Evolutionary conservation across 2,329 filamentous ascomycete species (phyloP).

Genomic region (Colletotrichum agaves): DNA sequence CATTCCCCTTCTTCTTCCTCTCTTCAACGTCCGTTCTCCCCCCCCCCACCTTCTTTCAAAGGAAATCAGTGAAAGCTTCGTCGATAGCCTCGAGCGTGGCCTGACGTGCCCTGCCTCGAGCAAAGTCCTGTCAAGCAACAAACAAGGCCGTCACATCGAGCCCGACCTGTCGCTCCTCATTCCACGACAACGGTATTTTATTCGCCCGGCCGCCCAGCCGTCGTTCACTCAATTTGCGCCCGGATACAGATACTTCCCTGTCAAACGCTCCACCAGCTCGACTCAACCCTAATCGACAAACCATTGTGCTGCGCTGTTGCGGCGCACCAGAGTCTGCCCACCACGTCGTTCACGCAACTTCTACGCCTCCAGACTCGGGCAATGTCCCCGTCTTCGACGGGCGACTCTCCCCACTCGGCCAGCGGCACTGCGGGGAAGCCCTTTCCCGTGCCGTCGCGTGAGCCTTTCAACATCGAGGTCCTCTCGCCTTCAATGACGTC

Average conservation of each 20-base stretch:
- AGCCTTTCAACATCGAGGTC: conserved; percentile 61
- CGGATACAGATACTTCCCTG: neutral
- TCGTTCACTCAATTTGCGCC: no score
- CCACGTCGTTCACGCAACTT: conserved; percentile 39
- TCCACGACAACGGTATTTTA: neutral
- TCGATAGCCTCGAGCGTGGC: conserved; percentile 24
- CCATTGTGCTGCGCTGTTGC: conserved; percentile 30
- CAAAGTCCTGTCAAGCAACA: neutral
- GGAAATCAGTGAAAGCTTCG: conserved; percentile 11
- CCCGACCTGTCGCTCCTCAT: neutral
- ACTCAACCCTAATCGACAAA: neutral
- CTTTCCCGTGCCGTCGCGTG: conserved; percentile 58
- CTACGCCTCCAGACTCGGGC: conserved; percentile 44
- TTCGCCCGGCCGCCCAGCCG: neutral
- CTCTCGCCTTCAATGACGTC: conserved; percentile 56
- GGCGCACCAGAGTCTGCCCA: conserved; percentile 35
- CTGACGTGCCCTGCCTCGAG: conserved; percentile 8
- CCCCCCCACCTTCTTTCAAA: conserved; percentile 12
- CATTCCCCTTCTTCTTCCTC: conserved; percentile 6
- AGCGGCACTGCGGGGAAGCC: conserved; percentile 52
- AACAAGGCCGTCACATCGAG: neutral
- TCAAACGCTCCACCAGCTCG: conserved; percentile 8
- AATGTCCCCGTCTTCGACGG: conserved; percentile 66
- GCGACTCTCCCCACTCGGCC: conserved; percentile 61
- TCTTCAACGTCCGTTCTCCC: conserved; percentile 10